Conservation (phyloP, 768 basidiomycete species). For the Melanogaster broomeanus region DNA sequence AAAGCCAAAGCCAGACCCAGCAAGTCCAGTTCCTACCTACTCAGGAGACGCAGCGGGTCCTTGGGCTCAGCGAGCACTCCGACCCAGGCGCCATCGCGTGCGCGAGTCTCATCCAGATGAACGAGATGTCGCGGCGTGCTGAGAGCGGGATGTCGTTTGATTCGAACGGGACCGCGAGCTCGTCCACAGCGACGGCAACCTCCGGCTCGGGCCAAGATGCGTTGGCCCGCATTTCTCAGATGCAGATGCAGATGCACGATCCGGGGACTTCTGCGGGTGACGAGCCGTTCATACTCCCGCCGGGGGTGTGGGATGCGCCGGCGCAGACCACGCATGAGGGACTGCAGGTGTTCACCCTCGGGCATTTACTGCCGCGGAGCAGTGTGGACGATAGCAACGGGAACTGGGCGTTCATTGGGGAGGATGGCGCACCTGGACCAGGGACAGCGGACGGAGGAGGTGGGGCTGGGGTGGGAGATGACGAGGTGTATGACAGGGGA, state of each 20-base stretch:
- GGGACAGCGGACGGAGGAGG: conserved; percentile 20
- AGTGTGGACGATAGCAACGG: conserved; percentile 52
- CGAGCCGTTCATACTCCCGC: conserved; percentile 29
- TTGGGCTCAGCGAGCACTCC: conserved; percentile 42
- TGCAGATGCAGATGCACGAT: conserved; percentile 46
- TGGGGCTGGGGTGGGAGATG: conserved; percentile 21
- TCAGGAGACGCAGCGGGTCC: conserved; percentile 54
- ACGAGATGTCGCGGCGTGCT: conserved; percentile 70
- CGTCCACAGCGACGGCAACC: conserved; percentile 17
- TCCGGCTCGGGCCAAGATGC: conserved; percentile 40
- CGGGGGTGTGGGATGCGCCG: conserved; percentile 27
- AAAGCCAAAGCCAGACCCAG: conserved; percentile 9
- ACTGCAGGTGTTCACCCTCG: conserved; percentile 78
- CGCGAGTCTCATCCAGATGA: conserved; percentile 75
- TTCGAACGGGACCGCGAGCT: conserved; percentile 20
- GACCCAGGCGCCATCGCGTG: conserved; percentile 60
- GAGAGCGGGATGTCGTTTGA: conserved; percentile 37
- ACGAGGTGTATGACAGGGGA: conserved; percentile 25
- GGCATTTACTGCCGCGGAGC: conserved; percentile 67
- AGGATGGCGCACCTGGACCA: conserved; percentile 14
- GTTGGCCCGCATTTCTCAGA: conserved; percentile 48
- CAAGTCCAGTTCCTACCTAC: conserved; percentile 51
- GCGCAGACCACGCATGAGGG: conserved; percentile 53
- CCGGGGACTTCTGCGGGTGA: conserved; percentile 27
- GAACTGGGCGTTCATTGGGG: conserved; percentile 59